Evolutionary conservation across 805 yeast species (phyloP).

Genomic region (Candida ponderosae): DNA sequence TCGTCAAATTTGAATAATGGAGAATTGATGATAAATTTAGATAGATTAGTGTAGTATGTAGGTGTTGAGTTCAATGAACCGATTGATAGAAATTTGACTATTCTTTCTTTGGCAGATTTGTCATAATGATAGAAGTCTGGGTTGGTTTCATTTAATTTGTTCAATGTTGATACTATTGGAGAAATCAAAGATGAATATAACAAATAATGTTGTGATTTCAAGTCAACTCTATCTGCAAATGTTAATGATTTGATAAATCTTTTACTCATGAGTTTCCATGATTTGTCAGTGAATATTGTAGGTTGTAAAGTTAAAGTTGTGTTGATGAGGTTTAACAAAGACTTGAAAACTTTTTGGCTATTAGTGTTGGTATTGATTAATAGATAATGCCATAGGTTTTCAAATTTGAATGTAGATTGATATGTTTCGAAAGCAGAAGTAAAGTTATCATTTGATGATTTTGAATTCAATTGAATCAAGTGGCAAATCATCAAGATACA

Average conservation of each 20-base stretch:
- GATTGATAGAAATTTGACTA: constrained; percentile 37
- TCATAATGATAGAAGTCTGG: constrained; percentile 47
- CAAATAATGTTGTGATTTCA: constrained; percentile 25
- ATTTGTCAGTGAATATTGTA: constrained; percentile 12
- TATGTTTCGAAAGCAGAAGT: constrained; percentile 16
- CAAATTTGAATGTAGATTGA: constrained; percentile 29
- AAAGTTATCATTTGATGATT: constrained; percentile 11
- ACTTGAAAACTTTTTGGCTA: constrained; percentile 34
- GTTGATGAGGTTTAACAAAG: constrained; percentile 30
- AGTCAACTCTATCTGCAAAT: constrained; percentile 19
- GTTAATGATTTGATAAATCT: constrained; percentile 25
- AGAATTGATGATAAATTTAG: constrained; percentile 13
- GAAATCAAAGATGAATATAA: constrained; percentile 39
- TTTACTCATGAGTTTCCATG: constrained; percentile 25
- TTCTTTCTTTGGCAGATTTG: constrained; percentile 36
- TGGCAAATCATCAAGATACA: constrained; percentile 40
- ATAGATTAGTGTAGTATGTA: constrained; percentile 32
- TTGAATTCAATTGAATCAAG: constrained; percentile 18
- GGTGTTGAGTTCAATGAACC: constrained; percentile 51
- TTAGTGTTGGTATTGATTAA: constrained; percentile 24
- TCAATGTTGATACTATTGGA: constrained; percentile 41
- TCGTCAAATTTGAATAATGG: constrained; percentile 4
- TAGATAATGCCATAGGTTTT: constrained; percentile 37
- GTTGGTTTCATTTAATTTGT: constrained; percentile 34
- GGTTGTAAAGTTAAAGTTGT: constrained; percentile 20